phyloP scores from a whole-genome alignment of 306 rosid genomes.

The Cicer yamashitae region DNA sequence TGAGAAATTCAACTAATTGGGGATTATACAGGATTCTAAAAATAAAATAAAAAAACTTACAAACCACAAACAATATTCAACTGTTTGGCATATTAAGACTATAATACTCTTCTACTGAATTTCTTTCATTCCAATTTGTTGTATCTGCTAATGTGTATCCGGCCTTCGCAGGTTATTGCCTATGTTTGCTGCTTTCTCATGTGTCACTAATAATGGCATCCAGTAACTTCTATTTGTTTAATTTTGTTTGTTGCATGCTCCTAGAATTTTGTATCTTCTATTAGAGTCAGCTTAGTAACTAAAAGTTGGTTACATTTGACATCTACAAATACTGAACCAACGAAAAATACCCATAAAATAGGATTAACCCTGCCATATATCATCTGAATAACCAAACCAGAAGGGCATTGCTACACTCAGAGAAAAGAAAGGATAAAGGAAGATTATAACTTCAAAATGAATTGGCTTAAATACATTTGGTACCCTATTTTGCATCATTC shows the following conservation, averaged over 20 bases:
- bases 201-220: conserved; percentile 4
- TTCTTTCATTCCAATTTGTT: not conserved
- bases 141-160: not conserved
- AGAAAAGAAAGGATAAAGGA: not conserved
- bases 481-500: too few relatives aligned
- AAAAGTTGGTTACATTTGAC: not conserved
- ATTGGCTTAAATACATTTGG: too few relatives aligned
- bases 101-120: not conserved
- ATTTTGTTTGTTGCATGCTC: not conserved
- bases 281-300: not conserved
- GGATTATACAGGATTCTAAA: not conserved
- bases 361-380: not conserved
- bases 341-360: not conserved
- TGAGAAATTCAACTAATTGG: not conserved
- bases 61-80: conserved; percentile 14
- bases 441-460: not conserved
- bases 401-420: conserved; percentile 5
- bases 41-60: not conserved
- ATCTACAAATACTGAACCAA: not conserved
- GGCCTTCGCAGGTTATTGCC: not conserved
- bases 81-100: conserved; percentile 3
- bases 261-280: conserved; percentile 6
- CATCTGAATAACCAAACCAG: conserved; percentile 18
- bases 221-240: conserved; percentile 13
- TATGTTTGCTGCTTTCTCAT: not conserved